A percentile compares a stretch with the other conserved stretches of the same genome.
Evolutionary conservation across 2,329 filamentous ascomycete species (phyloP).

Genomic region (Hortaea werneckii): DNA sequence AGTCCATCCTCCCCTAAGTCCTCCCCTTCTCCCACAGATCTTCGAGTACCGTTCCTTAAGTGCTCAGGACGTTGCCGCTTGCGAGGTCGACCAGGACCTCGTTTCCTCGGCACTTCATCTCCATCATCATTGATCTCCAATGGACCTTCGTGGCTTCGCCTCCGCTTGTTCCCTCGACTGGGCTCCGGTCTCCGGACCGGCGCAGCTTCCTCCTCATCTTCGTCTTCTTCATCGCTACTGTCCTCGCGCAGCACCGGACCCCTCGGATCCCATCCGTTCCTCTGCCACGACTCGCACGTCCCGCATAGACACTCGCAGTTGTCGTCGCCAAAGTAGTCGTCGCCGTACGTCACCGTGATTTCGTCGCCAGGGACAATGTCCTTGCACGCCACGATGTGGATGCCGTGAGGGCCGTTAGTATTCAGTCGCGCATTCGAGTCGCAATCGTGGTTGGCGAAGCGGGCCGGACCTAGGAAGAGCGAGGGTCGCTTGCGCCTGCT

Average conservation of each 20-base stretch:
- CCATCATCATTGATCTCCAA: background rate
- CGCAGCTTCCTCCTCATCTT: conserved; percentile 19
- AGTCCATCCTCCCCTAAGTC: background rate
- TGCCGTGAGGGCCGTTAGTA: conserved; percentile 73
- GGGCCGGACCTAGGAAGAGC: conserved; percentile 85
- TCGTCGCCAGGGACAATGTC: conserved; percentile 83
- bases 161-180: background rate
- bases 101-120: background rate
- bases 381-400: conserved; percentile 77
- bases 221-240: conserved; percentile 26
- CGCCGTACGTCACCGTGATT: conserved; percentile 91
- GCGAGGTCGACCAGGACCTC: conserved; percentile 5
- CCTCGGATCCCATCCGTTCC: conserved; percentile 69
- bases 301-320: conserved; percentile 92
- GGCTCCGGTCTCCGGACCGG: background rate
- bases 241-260: conserved; percentile 22
- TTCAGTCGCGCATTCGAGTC: conserved; percentile 80
- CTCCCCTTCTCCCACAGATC: background rate
- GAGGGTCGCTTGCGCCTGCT: conserved; percentile 84
- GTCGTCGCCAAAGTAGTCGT: conserved; percentile 88
- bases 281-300: conserved; percentile 65
- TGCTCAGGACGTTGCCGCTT: conserved; percentile 5
- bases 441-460: conserved; percentile 97
- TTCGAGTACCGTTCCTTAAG: background rate
- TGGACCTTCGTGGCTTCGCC: conserved; percentile 1